Evolutionary conservation across 768 basidiomycete genomes (phyloP).

Genomic region (Termitomyces heimii): DNA sequence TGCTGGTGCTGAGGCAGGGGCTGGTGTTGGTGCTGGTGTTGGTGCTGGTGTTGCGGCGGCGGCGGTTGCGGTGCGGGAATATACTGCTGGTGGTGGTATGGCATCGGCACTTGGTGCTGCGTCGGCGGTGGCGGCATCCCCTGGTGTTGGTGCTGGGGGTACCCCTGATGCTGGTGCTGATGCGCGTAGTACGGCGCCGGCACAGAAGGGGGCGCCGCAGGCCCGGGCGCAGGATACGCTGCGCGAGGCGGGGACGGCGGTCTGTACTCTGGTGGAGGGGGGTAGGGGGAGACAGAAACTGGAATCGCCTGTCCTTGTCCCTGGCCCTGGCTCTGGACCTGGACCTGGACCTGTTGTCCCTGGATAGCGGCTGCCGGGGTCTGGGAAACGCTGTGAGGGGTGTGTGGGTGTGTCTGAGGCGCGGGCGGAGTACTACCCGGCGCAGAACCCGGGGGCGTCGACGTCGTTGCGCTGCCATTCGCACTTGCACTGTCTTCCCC

Average conservation of each 20-base stretch:
- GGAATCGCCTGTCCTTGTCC: neutral
- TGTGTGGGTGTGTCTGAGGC: neutral
- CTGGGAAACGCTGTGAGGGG: too few species aligned
- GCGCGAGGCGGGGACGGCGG: neutral
- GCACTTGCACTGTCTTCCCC: neutral
- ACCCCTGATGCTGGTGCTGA: neutral
- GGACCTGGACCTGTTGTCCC: neutral
- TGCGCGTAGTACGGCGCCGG: neutral
- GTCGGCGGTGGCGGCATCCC: neutral
- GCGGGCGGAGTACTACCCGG: neutral
- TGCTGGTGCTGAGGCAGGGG: slow-evolving; percentile 5
- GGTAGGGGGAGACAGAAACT: neutral
- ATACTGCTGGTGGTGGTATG: neutral
- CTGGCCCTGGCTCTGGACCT: neutral
- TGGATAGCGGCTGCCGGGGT: neutral
- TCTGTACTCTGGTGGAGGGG: neutral
- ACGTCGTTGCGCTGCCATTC: neutral
- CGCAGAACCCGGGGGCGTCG: neutral
- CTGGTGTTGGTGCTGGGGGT: neutral
- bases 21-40: slow-evolving; percentile 23
- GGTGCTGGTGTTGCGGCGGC: slow-evolving; percentile 14
- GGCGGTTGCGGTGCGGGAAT: neutral
- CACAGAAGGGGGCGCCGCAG: neutral
- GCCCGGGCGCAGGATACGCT: neutral
- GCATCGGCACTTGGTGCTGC: neutral